Percentiles rank a stretch among this genome's conserved stretches.
Conservation (phyloP, 495 filamentous ascomycete species). For the Elaphomyces granulatus region DNA sequence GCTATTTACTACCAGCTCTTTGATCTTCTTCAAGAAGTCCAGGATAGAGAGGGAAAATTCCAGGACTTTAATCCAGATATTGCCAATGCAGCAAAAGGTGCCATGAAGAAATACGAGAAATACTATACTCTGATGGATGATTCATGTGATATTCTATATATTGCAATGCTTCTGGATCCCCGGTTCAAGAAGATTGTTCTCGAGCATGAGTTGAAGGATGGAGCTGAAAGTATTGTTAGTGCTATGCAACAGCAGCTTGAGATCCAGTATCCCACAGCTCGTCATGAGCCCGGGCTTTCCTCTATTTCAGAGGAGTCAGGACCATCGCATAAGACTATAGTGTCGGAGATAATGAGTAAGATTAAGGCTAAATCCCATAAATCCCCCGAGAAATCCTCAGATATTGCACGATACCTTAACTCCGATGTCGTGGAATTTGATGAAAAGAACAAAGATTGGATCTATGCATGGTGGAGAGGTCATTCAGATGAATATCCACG, state of each 20-base stretch:
- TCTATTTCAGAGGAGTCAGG: background rate
- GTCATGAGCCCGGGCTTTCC: background rate
- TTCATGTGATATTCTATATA: background rate
- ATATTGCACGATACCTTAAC: background rate
- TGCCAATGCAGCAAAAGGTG: background rate
- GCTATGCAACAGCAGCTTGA: background rate
- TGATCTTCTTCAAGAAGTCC: background rate
- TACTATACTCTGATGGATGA: background rate
- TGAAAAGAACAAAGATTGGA: conserved; percentile 1
- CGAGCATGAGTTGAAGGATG: background rate
- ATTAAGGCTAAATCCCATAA: background rate
- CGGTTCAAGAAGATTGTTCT: background rate
- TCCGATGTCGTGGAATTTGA: too few relatives aligned
- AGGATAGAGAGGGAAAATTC: background rate
- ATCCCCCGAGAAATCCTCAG: background rate
- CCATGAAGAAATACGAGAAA: background rate
- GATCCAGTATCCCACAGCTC: background rate
- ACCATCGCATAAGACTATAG: background rate
- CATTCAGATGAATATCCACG: conserved; percentile 2
- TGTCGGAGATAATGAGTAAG: background rate
- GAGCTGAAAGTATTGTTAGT: background rate
- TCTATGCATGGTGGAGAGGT: conserved; percentile 4
- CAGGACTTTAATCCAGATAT: too few relatives aligned
- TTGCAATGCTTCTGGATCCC: background rate
- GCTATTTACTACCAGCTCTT: background rate